Percentiles rank a stretch among this genome's conserved stretches.
These are phyloP conservation scores for Haplosporangium sp. DNA, from an alignment of 371 early-diverging fungal species.

Conservation along the genomic window DNA sequence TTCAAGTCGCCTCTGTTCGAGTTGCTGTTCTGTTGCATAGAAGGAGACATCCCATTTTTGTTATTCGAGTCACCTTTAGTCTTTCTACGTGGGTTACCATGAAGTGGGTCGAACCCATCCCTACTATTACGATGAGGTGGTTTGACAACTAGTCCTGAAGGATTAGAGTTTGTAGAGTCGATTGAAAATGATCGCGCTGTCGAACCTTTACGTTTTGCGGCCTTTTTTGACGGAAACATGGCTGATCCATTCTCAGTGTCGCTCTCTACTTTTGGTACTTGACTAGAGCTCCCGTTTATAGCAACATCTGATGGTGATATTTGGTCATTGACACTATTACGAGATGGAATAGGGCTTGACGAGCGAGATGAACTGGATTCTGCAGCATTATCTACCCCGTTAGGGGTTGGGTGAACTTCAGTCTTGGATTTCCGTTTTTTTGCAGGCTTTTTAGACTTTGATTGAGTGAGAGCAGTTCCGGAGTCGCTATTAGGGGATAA, in stretches of 20 bases:
- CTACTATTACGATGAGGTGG: constrained; percentile 34
- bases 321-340: constrained; percentile 3
- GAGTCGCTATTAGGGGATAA: constrained; percentile 21
- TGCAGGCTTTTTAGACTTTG: constrained; percentile 10
- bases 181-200: constrained; percentile 22
- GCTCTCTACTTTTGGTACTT: constrained; percentile 15
- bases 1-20: constrained; percentile 3
- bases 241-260: constrained; percentile 7
- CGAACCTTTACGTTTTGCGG: constrained; percentile 42
- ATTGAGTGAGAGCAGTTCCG: constrained; percentile 10
- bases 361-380: constrained; percentile 24
- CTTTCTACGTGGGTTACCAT: constrained; percentile 19
- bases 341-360: constrained; percentile 20
- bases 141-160: constrained; percentile 33
- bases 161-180: neutral
- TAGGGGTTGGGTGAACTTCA: neutral
- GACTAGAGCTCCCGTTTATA: constrained; percentile 9
- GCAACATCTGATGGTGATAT: constrained; percentile 14
- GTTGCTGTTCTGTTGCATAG: constrained; percentile 3
- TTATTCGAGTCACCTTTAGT: constrained; percentile 17
- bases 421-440: constrained; percentile 44
- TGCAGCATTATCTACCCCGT: neutral
- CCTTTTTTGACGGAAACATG: constrained; percentile 15
- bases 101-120: constrained; percentile 42
- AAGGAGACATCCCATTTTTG: constrained; percentile 15